A percentile compares a stretch with the other conserved stretches of the same genome.
phyloP scores from a whole-genome alignment of 2,329 filamentous ascomycete genomes.

The Cladosporium sp. region DNA sequence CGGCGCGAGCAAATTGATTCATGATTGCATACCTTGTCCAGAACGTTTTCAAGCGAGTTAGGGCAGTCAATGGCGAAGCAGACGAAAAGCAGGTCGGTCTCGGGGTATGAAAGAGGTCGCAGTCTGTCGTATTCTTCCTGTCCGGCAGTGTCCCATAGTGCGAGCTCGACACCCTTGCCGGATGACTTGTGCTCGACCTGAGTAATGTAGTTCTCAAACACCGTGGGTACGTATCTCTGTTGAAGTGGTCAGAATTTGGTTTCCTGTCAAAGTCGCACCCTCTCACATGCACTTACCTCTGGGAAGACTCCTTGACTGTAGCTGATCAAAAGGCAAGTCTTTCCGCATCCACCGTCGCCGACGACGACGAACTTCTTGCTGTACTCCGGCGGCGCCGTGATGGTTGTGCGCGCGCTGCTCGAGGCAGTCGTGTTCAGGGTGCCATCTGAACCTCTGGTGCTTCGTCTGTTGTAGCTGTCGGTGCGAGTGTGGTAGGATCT shows the following conservation, averaged over 20 bases:
- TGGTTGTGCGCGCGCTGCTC: constrained; percentile 70
- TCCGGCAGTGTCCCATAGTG: constrained; percentile 96
- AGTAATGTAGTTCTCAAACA: constrained; percentile 99
- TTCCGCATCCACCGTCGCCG: constrained; percentile 94
- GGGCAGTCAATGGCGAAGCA: constrained; percentile 99
- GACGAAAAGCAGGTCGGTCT: constrained; percentile 96
- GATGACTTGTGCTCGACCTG: constrained; percentile 83
- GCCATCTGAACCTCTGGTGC: constrained; percentile 15
- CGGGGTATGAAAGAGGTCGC: constrained; percentile 91
- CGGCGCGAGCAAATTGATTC: not conserved
- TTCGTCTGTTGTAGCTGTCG: constrained; percentile 26
- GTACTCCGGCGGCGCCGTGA: constrained; percentile 86
- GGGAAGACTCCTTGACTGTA: constrained; percentile 99
- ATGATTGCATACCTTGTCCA: constrained; percentile 75
- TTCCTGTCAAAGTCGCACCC: not conserved
- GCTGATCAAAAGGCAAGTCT: constrained; percentile 97
- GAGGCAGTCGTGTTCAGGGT: constrained; percentile 30
- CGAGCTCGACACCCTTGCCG: constrained; percentile 92
- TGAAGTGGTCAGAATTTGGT: constrained; percentile 16
- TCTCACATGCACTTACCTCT: constrained; percentile 63
- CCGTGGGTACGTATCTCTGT: constrained; percentile 98
- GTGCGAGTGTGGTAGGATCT: constrained; percentile 29
- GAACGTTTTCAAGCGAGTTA: constrained; percentile 94
- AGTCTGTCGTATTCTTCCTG: constrained; percentile 98
- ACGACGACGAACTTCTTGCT: constrained; percentile 99